phyloP scores from a whole-genome alignment of 768 basidiomycete species.

The Podaxis carcinomalis region DNA sequence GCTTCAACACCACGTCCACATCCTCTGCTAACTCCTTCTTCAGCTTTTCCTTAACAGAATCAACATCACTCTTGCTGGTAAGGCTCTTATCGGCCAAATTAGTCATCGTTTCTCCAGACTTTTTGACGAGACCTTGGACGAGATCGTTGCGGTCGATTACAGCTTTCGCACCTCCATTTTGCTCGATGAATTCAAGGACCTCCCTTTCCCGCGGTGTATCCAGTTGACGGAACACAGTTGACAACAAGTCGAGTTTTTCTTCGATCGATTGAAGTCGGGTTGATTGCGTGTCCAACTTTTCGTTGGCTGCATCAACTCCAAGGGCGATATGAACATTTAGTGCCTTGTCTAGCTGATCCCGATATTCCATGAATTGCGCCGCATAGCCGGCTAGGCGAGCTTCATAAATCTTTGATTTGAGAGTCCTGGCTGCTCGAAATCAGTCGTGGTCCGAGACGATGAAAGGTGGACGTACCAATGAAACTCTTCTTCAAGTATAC shows the following conservation, averaged over 20 bases:
- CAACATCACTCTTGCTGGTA: not conserved
- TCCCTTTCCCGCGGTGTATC: constrained; percentile 37
- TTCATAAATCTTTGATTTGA: constrained; percentile 35
- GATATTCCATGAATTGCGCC: constrained; percentile 28
- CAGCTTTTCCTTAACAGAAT: constrained; percentile 20
- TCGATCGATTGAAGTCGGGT: constrained; percentile 20
- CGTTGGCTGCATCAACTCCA: constrained; percentile 30
- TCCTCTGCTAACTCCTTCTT: constrained; percentile 32
- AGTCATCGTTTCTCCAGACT: constrained; percentile 25
- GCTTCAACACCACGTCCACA: constrained; percentile 29
- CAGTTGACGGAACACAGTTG: constrained; percentile 30
- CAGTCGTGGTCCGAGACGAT: not conserved
- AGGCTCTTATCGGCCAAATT: constrained; percentile 16
- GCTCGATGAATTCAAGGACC: constrained; percentile 31
- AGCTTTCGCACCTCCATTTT: constrained; percentile 33
- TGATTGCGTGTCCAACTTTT: constrained; percentile 23
- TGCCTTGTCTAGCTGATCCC: constrained; percentile 29
- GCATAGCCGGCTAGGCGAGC: constrained; percentile 28
- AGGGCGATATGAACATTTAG: constrained; percentile 34
- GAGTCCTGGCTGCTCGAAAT: constrained; percentile 25
- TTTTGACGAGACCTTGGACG: constrained; percentile 27
- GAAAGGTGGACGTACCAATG: constrained; percentile 23
- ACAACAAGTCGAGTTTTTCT: constrained; percentile 28
- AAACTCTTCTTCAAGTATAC: constrained; percentile 40
- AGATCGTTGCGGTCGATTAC: constrained; percentile 29